Percentiles rank a stretch among this genome's conserved stretches.
Conservation (phyloP, 768 basidiomycete species). For the Mycena epipterygia region DNA sequence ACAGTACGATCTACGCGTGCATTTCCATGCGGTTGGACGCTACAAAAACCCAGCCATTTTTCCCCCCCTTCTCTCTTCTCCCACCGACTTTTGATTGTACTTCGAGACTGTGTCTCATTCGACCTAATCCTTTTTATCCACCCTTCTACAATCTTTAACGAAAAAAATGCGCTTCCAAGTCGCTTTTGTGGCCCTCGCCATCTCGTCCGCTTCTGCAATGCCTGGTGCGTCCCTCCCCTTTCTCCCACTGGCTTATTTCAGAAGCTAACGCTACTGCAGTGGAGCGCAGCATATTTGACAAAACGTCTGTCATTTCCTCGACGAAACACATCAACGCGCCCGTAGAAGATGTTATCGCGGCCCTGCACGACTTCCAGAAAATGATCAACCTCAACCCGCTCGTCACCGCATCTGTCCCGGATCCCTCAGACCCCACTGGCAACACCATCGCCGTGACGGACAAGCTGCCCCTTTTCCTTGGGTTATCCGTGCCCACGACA, state of each 20-base stretch:
- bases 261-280: background rate
- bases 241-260: background rate
- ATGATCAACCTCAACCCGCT: slow-evolving; percentile 38
- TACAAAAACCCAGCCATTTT: background rate
- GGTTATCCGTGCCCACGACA: slow-evolving; percentile 29
- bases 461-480: slow-evolving; percentile 30
- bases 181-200: slow-evolving; percentile 14
- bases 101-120: slow-evolving; percentile 28
- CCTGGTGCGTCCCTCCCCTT: slow-evolving; percentile 9
- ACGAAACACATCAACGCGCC: slow-evolving; percentile 37
- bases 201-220: slow-evolving; percentile 19
- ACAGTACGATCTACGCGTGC: too few relatives aligned
- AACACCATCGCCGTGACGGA: slow-evolving; percentile 31
- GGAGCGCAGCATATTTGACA: slow-evolving; percentile 30
- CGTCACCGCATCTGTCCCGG: slow-evolving; percentile 22
- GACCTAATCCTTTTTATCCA: background rate
- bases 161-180: slow-evolving; percentile 35
- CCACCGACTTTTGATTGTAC: background rate
- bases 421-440: slow-evolving; percentile 28
- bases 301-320: slow-evolving; percentile 28
- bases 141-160: background rate
- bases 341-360: slow-evolving; percentile 27
- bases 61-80: background rate
- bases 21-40: too few relatives aligned
- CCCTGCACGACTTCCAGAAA: slow-evolving; percentile 31